Evolutionary conservation across 805 yeast species (phyloP).

Genomic region (Starmera amethionina): DNA sequence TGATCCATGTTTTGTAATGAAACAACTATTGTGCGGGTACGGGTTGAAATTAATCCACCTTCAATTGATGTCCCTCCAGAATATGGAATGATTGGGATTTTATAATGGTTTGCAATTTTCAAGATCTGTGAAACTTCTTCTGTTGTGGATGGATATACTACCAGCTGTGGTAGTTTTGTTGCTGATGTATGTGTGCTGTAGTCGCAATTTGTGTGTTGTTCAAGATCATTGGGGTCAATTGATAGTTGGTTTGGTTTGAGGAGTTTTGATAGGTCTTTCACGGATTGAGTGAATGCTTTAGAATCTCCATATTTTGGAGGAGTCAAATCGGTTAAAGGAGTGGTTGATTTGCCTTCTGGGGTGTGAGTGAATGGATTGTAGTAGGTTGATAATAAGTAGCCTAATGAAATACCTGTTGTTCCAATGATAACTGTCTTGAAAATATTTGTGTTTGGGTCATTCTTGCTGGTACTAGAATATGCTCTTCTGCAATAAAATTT

Average conservation of each 20-base stretch:
- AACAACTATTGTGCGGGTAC: constrained; percentile 41
- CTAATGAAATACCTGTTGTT: not conserved
- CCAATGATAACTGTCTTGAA: no score
- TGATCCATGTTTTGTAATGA: constrained; percentile 41
- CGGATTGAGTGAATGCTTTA: not conserved
- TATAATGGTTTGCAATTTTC: constrained; percentile 44
- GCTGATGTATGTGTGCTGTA: constrained; percentile 45
- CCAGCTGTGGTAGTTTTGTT: constrained; percentile 41
- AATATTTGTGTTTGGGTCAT: no score
- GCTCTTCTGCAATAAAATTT: no score
- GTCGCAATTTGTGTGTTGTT: constrained; percentile 10
- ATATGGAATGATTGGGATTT: constrained; percentile 62
- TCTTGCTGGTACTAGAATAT: no score
- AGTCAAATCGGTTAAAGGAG: not conserved
- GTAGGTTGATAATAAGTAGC: not conserved
- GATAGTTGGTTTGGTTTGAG: not conserved
- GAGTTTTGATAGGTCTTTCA: not conserved
- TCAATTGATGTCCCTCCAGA: constrained; percentile 72
- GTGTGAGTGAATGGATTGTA: not conserved
- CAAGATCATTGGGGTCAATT: not conserved
- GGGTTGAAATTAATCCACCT: constrained; percentile 63
- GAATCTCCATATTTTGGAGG: not conserved
- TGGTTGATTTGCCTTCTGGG: not conserved
- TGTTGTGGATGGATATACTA: constrained; percentile 52
- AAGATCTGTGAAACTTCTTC: constrained; percentile 52